phyloP scores from a whole-genome alignment of 1,284 basidiomycete species.

The Puccinia polysora region DNA sequence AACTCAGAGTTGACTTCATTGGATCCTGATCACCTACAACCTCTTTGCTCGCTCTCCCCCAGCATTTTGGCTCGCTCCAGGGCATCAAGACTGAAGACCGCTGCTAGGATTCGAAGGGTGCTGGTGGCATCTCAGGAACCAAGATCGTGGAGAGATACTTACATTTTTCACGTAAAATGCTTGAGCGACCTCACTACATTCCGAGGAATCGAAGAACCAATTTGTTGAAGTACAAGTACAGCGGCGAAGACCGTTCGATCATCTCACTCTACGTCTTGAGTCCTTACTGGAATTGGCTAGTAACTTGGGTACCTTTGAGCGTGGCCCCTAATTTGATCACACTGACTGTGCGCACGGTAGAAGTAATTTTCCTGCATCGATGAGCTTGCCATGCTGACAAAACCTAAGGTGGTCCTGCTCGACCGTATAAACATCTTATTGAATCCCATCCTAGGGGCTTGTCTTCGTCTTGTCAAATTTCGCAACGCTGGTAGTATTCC shows the following conservation, averaged over 20 bases:
- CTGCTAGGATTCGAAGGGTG: too few species aligned
- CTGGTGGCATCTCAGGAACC: too few species aligned
- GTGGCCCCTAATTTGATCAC: conserved; percentile 75
- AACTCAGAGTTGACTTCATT: too few species aligned
- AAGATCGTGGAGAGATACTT: not conserved
- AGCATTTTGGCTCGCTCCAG: too few species aligned
- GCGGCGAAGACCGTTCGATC: conserved; percentile 58
- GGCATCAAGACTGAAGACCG: too few species aligned
- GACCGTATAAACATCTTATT: conserved; percentile 68
- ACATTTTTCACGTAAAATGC: conserved; percentile 14
- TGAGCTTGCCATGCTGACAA: not conserved
- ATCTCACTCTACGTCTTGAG: conserved; percentile 64
- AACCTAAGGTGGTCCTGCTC: not conserved
- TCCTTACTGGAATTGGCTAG: conserved; percentile 92
- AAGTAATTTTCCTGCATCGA: conserved; percentile 1
- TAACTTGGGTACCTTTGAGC: conserved; percentile 77
- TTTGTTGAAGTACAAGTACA: conserved; percentile 61
- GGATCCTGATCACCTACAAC: too few species aligned
- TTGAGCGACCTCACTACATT: conserved; percentile 50
- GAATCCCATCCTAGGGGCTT: conserved; percentile 63
- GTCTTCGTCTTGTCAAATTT: conserved; percentile 79
- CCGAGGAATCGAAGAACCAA: conserved; percentile 55
- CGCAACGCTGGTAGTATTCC: conserved; percentile 61
- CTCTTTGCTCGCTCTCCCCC: too few species aligned
- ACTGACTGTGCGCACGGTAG: conserved; percentile 59